Evolutionary conservation across 2,329 filamentous ascomycete species (phyloP), one percentile per base, ranked within the genome.

Genomic region (Neocucurbitaria cava): DNA sequence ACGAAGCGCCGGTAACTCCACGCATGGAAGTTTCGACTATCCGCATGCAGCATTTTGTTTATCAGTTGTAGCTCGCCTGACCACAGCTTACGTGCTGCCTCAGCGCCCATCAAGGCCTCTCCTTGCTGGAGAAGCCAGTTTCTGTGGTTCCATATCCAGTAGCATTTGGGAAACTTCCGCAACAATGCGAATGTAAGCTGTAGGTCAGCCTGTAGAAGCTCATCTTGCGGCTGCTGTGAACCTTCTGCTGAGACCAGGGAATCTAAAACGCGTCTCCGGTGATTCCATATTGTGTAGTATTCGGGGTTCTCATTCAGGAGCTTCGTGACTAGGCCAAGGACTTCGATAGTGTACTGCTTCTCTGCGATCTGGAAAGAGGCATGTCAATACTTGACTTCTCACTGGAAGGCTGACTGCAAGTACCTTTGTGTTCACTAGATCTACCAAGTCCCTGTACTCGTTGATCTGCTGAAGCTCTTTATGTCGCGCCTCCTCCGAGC

Each of bases 71-170:
- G 84, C 75, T 99, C 95, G 59, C 89, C 87, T 66, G 89, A 82
- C 95, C 95, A 99, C 45, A 97, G 81, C 35, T 81, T 77, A 20
- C 84, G 82, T 1, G 91, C 86, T 15, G 79, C 71, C 0, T 79
- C 52, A 1, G 76, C 58, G 2, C 86, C 83, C 9, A 96, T 80
- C 17, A 87, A 81, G 11, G 81, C 73, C 42, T 89, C 90, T 30
- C 88, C 87, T 73, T 91, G 85, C 49, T 88, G 81, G 13, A 99
- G 81, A 3, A 94, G 80, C 93, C 95, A 99, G 41, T 89, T 78
- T 24, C 95, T 88, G 76, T 97, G 94, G 66, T 96, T 96, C 95
- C 95, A 99, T 69, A 99, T 94, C 94, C 95, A 98, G 79, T 99
- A 99, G 82, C 95, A 98, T 76, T 99, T 99, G 6, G 95, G 95